Conservation (phyloP, 1,139 yeast genomes). For the Geotrichum fermentans region DNA sequence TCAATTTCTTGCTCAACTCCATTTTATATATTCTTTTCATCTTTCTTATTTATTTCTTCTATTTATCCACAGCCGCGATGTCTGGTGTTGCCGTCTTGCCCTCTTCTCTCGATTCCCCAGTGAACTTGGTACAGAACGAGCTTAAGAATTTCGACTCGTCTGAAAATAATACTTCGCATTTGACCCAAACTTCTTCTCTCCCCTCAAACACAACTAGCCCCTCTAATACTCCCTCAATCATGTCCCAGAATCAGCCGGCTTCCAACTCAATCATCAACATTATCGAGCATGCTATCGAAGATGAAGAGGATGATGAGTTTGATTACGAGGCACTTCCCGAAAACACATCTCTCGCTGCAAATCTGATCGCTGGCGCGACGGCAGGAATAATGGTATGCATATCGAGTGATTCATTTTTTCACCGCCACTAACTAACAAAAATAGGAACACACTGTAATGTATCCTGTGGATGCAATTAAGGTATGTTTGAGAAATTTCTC, state of each 20-base stretch:
- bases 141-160: conserved; percentile 2
- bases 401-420: not conserved
- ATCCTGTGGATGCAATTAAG: conserved; percentile 86
- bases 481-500: not conserved
- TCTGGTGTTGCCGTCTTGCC: conserved; percentile 1
- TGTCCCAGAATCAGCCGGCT: not conserved
- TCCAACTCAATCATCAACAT: conserved; percentile 3
- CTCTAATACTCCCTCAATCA: not conserved
- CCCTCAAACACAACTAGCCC: too few relatives aligned
- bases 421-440: not conserved
- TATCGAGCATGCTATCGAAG: conserved; percentile 9
- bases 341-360: conserved; percentile 76
- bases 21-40: not conserved
- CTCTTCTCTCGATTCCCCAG: not conserved
- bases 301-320: conserved; percentile 32
- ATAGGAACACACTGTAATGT: conserved; percentile 88
- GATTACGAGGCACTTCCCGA: conserved; percentile 94
- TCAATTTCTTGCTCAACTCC: too few relatives aligned
- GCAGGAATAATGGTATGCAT: conserved; percentile 78
- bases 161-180: not conserved
- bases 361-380: conserved; percentile 90
- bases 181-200: not conserved
- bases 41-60: not conserved
- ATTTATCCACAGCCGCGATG: not conserved
- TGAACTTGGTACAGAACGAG: not conserved